These are phyloP conservation scores for Rachicladosporium sp. DNA, from an alignment of 2,329 filamentous ascomycete genomes.

Conservation along the genomic window DNA sequence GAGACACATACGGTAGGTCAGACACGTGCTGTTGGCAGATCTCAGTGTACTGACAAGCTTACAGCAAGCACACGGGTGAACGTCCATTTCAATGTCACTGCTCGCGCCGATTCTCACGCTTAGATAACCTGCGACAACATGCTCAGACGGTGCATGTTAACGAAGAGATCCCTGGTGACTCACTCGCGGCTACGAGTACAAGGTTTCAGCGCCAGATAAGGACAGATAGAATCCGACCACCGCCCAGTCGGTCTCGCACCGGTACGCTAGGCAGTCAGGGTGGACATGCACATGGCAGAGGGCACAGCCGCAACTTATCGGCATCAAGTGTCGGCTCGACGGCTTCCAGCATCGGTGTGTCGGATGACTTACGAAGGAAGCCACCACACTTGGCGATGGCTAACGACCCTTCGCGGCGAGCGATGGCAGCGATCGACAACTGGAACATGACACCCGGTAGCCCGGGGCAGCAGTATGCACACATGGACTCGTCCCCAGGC, in stretches of 20 bases:
- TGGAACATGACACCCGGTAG: conserved; percentile 37
- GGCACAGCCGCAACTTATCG: conserved; percentile 75
- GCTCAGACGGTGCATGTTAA: conserved; percentile 96
- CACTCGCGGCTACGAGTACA: conserved; percentile 81
- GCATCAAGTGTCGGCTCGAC: conserved; percentile 76
- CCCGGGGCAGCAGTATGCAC: conserved; percentile 51
- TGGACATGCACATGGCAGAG: conserved; percentile 48
- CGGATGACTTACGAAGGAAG: conserved; percentile 55
- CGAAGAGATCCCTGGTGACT: conserved; percentile 89
- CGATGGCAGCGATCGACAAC: conserved; percentile 53
- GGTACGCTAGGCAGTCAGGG: conserved; percentile 37
- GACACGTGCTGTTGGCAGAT: background rate
- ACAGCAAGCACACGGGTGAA: conserved; percentile 91
- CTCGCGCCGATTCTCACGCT: conserved; percentile 76
- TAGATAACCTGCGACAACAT: conserved; percentile 93
- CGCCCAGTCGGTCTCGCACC: conserved; percentile 18
- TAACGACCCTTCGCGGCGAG: conserved; percentile 48
- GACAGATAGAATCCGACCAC: conserved; percentile 68
- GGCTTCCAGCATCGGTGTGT: conserved; percentile 53
- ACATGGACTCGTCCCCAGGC: conserved; percentile 56
- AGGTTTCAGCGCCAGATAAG: conserved; percentile 86
- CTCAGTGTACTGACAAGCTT: conserved; percentile 15
- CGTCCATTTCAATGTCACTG: conserved; percentile 95
- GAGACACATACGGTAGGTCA: conserved; percentile 70
- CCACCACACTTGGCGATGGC: conserved; percentile 78